These are phyloP conservation scores for Pseudocercospora musae DNA, from an alignment of 2,329 filamentous ascomycete genomes.

Conservation along the genomic window DNA sequence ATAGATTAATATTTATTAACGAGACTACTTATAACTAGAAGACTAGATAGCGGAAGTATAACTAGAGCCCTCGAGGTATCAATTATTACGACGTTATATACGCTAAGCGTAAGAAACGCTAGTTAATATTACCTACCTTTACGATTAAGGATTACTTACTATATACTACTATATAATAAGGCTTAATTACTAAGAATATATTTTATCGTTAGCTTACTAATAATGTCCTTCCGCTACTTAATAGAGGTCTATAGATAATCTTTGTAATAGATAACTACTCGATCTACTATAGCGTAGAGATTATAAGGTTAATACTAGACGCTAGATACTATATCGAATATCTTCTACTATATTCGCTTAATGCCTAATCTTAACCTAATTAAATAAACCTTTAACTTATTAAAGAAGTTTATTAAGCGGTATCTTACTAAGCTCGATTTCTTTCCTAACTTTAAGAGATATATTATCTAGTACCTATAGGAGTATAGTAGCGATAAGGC, in stretches of 20 bases:
- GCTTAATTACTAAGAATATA: not conserved
- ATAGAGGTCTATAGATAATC: not conserved
- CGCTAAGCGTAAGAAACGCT: not conserved
- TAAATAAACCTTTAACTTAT: not conserved
- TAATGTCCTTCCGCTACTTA: not conserved
- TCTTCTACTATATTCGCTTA: not conserved
- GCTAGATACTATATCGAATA: not conserved
- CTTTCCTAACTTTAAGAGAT: not conserved
- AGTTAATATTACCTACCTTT: not conserved
- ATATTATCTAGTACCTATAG: not conserved
- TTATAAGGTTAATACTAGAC: not conserved
- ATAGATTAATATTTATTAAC: not conserved
- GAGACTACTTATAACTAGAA: not conserved
- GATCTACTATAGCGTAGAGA: not conserved
- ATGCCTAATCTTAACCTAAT: not conserved
- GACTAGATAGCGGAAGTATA: not conserved
- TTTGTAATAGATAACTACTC: slow-evolving; percentile 2
- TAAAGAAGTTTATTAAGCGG: not conserved
- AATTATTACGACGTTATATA: not conserved
- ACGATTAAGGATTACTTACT: not conserved
- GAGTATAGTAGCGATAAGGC: not conserved
- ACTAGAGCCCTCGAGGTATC: not conserved
- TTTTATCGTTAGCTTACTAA: not conserved
- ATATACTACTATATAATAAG: not conserved
- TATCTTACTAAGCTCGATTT: not conserved